Evolutionary conservation across 1,284 basidiomycete species (phyloP), one percentile per base, ranked within the genome.

Genomic region (Mycena sp.): DNA sequence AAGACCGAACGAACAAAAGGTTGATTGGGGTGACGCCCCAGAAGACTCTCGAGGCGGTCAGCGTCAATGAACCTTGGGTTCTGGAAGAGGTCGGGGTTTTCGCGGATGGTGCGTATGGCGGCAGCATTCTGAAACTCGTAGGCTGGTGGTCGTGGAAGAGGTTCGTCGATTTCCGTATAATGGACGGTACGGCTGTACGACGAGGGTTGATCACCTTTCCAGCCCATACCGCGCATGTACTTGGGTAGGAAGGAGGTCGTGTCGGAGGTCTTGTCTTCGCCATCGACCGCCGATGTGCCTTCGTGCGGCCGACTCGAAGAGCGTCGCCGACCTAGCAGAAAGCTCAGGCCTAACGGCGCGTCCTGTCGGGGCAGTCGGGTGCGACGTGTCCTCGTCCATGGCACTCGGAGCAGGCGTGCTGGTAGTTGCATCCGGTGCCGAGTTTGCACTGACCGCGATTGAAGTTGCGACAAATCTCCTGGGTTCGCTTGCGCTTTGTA

Each of bases 81-180:
- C 35, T 72, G 68, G 67, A 79, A 78, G 11, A 78, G 70, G 19
- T 76, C 58, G 21, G 73, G 70, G 53, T 69, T 56, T n/a, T 55
- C 37, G 2, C 4, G 19, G 32, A 61, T 61, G 37, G 59, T 61
- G 23, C 26, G 53, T n/a, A 50, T 37, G 51, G 62, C 65, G 40
- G 57, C 40, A 16, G 46, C 45, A 54, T 71, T 71, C 48, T 60
- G 48, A 41, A 68, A 58, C 56, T 72, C 69, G 45, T 61, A 49
- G 26, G 29, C 54, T 37, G 69, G 63, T 37, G 65, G 68, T 4
- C 49, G 60, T 10, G 69, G 68, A 43, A 72, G 54, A 28, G 70
- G 69, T 59, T 59, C 41, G 58, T 49, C 56, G 3, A 43, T 23
- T 25, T 54, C 52, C 5, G 52, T 53, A 19, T 54, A 54, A 1